Percentiles rank a stretch among this genome's conserved stretches.
phyloP scores from a whole-genome alignment of 2,329 filamentous ascomycete species.

The Arthroderma sp. region DNA sequence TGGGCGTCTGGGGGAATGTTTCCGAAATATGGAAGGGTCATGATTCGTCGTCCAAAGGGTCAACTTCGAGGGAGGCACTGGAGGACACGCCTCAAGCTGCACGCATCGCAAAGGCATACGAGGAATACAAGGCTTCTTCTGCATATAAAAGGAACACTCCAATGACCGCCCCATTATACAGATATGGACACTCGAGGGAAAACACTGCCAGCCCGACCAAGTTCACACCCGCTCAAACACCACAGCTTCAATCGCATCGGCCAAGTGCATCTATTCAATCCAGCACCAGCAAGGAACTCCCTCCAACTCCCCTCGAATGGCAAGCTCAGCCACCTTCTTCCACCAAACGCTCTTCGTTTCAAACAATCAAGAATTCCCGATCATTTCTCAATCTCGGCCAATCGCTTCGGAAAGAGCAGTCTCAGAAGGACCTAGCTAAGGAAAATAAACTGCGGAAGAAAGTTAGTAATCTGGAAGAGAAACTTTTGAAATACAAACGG shows the following conservation, averaged over 20 bases:
- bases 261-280: neutral
- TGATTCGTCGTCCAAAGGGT: slow-evolving; percentile 19
- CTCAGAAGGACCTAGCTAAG: slow-evolving; percentile 45
- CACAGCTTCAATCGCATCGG: neutral
- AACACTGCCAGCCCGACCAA: slow-evolving; percentile 2
- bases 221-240: slow-evolving; percentile 5
- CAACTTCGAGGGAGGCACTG: slow-evolving; percentile 24
- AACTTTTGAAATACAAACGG: slow-evolving; percentile 43
- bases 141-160: slow-evolving; percentile 1
- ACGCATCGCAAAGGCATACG: slow-evolving; percentile 37
- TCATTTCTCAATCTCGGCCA: neutral
- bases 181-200: neutral
- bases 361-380: neutral
- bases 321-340: neutral
- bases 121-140: slow-evolving; percentile 38
- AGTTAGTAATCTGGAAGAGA: slow-evolving; percentile 49
- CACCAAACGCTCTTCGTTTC: neutral
- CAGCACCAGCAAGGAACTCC: slow-evolving; percentile 1
- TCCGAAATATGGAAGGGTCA: slow-evolving; percentile 36
- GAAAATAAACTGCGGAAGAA: slow-evolving; percentile 48
- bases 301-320: neutral
- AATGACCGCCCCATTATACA: neutral
- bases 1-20: slow-evolving; percentile 36
- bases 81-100: neutral
- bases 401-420: slow-evolving; percentile 37